Evolutionary conservation across 2,329 filamentous ascomycete genomes (phyloP), one percentile per base, ranked within the genome.

Genomic region (Pseudogymnoascus sp.): DNA sequence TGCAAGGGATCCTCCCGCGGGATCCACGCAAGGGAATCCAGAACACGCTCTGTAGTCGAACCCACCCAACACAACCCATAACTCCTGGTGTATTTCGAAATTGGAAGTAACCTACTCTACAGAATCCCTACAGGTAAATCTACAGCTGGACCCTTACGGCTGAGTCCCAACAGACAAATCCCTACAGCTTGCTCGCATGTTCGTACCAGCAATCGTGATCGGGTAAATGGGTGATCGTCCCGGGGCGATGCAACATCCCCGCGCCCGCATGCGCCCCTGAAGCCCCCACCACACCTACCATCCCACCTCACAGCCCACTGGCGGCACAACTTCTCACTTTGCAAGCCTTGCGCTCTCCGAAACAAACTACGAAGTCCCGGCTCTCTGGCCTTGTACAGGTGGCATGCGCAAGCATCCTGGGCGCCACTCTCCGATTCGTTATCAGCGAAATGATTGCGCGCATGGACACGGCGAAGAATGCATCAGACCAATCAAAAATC

Each of bases 11-110:
- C 49, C 28, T 56, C 25, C 9, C 49, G 14, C 49, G 28, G 28
- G 49, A 34, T 56, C 49, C 49, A 56, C 49, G 49, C 49, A 56
- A 56, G 49, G 28, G 28, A 56, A 56, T 56, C 28, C 49, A 56
- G 49, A 56, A 21, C 28, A 56, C 5, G 49, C n/a, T 34, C 49
- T 5, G n/a, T 7, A 18, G n/a, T 56, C 11, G 9, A 56, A 34
- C 28, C 49, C 25, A 56, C 25, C n/a, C 25, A 56, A 21, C n/a
- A 28, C 14, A 34, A 34, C 49, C 49, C 49, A 56, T 12, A 34
- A 34, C 49, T 34, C 49, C n/a, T 21, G 16, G 28, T 16, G 28
- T 16, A 34, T 56, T 56, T 56, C 16, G 6, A 56, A 56, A 34
- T 56, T 56, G 34, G 28, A 34, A 34, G 25, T 56, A 56, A 34